Percentiles rank a stretch among this genome's conserved stretches.
These are phyloP conservation scores for Suillus subalutaceus DNA, from an alignment of 768 basidiomycete genomes.

Conservation along the genomic window DNA sequence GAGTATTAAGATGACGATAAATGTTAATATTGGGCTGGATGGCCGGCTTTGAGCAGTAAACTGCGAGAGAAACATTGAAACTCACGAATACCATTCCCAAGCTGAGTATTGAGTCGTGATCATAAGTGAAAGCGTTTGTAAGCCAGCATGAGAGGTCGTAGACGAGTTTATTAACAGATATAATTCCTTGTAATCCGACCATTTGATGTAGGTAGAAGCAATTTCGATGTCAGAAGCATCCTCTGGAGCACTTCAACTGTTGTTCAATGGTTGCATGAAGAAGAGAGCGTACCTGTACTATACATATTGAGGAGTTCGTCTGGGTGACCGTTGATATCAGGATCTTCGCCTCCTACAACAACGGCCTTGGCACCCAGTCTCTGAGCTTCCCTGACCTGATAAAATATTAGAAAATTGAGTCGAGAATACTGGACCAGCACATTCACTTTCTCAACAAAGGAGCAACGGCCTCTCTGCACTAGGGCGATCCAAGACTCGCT, in stretches of 20 bases:
- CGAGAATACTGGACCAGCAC: slow-evolving; percentile 35
- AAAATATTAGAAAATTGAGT: background rate
- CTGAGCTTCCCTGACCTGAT: slow-evolving; percentile 59
- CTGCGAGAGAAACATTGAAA: slow-evolving; percentile 6
- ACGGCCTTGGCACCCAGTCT: slow-evolving; percentile 80
- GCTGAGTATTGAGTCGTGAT: slow-evolving; percentile 80
- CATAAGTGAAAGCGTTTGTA: slow-evolving; percentile 73
- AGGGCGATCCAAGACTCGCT: slow-evolving; percentile 88
- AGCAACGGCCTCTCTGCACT: slow-evolving; percentile 86
- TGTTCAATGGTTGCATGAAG: slow-evolving; percentile 12
- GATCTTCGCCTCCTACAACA: slow-evolving; percentile 87
- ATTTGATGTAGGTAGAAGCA: slow-evolving; percentile 86
- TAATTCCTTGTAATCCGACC: slow-evolving; percentile 76
- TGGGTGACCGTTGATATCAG: slow-evolving; percentile 63
- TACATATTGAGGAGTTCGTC: slow-evolving; percentile 90
- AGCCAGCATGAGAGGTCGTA: slow-evolving; percentile 78
- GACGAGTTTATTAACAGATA: slow-evolving; percentile 69
- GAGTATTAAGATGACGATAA: slow-evolving; percentile 84
- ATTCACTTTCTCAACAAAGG: slow-evolving; percentile 84
- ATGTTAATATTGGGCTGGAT: slow-evolving; percentile 78
- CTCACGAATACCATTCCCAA: slow-evolving; percentile 94
- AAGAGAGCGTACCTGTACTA: slow-evolving; percentile 66
- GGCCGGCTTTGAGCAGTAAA: slow-evolving; percentile 16
- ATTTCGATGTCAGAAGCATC: slow-evolving; percentile 86
- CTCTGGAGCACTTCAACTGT: slow-evolving; percentile 43